Percentiles rank a stretch among this genome's conserved stretches.
These are phyloP conservation scores for Cryptococcus neoformans DNA, from an alignment of 1,284 basidiomycete genomes.

Conservation along the genomic window DNA sequence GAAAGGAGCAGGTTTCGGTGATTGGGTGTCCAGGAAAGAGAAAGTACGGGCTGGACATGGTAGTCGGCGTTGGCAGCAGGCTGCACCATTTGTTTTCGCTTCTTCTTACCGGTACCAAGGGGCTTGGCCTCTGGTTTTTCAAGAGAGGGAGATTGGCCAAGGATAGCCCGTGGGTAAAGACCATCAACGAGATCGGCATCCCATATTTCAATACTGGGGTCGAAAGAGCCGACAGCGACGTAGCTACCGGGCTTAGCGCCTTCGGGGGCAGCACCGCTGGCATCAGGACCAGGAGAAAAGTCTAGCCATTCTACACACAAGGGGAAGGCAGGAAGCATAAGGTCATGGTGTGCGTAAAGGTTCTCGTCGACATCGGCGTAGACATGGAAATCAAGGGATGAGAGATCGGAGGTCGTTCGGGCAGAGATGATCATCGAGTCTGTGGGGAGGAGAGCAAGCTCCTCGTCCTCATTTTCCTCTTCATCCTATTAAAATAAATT, in stretches of 20 bases:
- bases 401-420: slow-evolving; percentile 96
- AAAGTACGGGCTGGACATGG: slow-evolving; percentile 92
- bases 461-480: slow-evolving; percentile 80
- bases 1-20: slow-evolving; percentile 89
- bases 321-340: slow-evolving; percentile 96
- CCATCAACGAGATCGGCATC: slow-evolving; percentile 90
- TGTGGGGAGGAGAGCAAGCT: slow-evolving; percentile 81
- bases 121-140: slow-evolving; percentile 76
- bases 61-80: slow-evolving; percentile 65
- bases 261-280: slow-evolving; percentile 41
- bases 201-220: slow-evolving; percentile 99
- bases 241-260: slow-evolving; percentile 64
- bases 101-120: slow-evolving; percentile 86
- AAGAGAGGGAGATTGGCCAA: slow-evolving; percentile 65
- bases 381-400: slow-evolving; percentile 91
- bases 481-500: slow-evolving; percentile 56
- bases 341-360: slow-evolving; percentile 95
- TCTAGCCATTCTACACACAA: slow-evolving; percentile 99
- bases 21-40: slow-evolving; percentile 85
- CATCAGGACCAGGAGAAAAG: slow-evolving; percentile 58
- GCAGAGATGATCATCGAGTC: slow-evolving; percentile 92
- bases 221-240: slow-evolving; percentile 94
- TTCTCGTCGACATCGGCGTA: slow-evolving; percentile 91
- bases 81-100: slow-evolving; percentile 81
- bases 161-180: slow-evolving; percentile 88